These are phyloP conservation scores for Apostasia shenzhenica DNA, from an alignment of 106 monocot species.

Conservation along the genomic window DNA sequence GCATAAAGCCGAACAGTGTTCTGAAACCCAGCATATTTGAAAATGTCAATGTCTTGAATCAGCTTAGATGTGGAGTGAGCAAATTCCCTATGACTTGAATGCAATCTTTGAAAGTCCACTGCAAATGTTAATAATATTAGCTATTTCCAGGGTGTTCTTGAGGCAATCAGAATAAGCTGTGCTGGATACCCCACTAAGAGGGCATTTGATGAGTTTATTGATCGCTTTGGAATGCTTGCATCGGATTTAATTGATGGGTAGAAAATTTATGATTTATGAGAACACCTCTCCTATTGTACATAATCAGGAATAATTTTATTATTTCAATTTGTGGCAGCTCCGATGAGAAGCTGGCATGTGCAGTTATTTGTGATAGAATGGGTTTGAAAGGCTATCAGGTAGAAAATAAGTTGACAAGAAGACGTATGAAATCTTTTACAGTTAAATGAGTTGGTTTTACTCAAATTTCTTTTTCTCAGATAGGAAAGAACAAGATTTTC, in stretches of 20 bases:
- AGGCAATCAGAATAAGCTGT: slow-evolving; percentile 99
- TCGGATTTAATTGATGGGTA: slow-evolving; percentile 86
- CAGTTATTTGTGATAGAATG: slow-evolving; percentile 75
- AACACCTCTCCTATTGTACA: too few relatives aligned
- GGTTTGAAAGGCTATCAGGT: slow-evolving; percentile 97
- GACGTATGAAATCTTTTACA: not conserved
- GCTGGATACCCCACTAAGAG: slow-evolving; percentile 98
- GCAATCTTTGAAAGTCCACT: not conserved
- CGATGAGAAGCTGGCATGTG: slow-evolving; percentile 88
- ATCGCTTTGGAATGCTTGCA: slow-evolving; percentile 98
- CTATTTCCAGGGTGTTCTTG: slow-evolving; percentile 72
- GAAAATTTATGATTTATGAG: not conserved
- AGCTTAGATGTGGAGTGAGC: slow-evolving; percentile 91
- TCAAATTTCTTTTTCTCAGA: slow-evolving; percentile 35
- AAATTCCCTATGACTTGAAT: not conserved
- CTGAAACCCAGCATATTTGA: slow-evolving; percentile 89
- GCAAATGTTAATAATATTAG: not conserved
- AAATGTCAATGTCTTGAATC: slow-evolving; percentile 85
- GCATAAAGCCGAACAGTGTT: slow-evolving; percentile 88
- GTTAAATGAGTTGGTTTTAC: not conserved
- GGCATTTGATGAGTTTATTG: slow-evolving; percentile 93
- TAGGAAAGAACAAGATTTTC: slow-evolving; percentile 96
- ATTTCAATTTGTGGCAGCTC: slow-evolving; percentile 43
- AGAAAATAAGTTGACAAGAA: slow-evolving; percentile 1
- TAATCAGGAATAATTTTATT: not conserved